These are phyloP conservation scores for Pseudozyma sp. DNA, from an alignment of 1,284 basidiomycete genomes.

Conservation along the genomic window DNA sequence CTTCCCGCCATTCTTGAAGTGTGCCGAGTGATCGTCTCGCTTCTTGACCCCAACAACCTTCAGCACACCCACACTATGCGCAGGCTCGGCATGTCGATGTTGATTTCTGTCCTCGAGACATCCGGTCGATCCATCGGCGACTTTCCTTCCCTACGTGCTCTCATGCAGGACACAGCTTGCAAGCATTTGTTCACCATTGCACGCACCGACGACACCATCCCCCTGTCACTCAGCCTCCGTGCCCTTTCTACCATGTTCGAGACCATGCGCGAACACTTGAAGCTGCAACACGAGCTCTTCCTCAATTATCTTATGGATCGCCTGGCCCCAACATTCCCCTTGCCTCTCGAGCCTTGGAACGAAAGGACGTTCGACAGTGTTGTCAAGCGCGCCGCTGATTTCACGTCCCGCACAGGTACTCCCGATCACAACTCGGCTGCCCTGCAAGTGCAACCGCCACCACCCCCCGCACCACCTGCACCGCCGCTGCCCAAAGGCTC, in stretches of 20 bases:
- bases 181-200: conserved; percentile 84
- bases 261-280: conserved; percentile 86
- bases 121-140: conserved; percentile 78
- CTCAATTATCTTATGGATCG: conserved; percentile 92
- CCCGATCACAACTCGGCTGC: conserved; percentile 12
- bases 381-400: conserved; percentile 30
- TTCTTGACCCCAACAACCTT: conserved; percentile 92
- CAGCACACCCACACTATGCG: conserved; percentile 97
- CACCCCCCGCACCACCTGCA: conserved; percentile 72
- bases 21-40: conserved; percentile 90
- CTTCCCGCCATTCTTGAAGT: conserved; percentile 93
- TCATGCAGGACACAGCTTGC: conserved; percentile 89
- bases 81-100: conserved; percentile 84
- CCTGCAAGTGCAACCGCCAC: conserved; percentile 68
- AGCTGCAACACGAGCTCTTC: conserved; percentile 96
- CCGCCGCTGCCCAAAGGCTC: conserved; percentile 73
- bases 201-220: conserved; percentile 80
- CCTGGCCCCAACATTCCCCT: conserved; percentile 72
- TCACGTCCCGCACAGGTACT: conserved; percentile 25
- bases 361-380: conserved; percentile 66
- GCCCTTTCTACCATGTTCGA: conserved; percentile 89
- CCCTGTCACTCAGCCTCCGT: conserved; percentile 84
- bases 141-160: conserved; percentile 77
- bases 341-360: conserved; percentile 66
- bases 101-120: conserved; percentile 90